A percentile compares a stretch with the other conserved stretches of the same genome.
phyloP scores from a whole-genome alignment of 1,139 yeast genomes.

The Lodderomyces margitis region DNA sequence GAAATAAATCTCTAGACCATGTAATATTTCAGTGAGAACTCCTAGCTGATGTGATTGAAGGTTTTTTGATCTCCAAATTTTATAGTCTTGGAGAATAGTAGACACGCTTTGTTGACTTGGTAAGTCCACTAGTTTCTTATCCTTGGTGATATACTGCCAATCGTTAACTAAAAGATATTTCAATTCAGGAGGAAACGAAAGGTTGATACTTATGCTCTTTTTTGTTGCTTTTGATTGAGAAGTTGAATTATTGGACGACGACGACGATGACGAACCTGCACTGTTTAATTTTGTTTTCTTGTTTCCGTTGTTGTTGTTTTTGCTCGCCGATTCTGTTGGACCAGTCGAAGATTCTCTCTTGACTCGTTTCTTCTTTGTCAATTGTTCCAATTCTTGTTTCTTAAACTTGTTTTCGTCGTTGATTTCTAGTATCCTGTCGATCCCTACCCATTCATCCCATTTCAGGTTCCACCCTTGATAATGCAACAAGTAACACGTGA shows the following conservation, averaged over 20 bases:
- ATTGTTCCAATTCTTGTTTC: conserved; percentile 61
- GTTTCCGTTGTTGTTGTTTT: neutral
- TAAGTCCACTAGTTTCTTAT: conserved; percentile 61
- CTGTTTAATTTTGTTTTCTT: neutral
- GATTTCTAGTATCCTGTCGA: conserved; percentile 63
- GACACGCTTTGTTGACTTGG: conserved; percentile 54
- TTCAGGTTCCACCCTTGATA: conserved; percentile 94
- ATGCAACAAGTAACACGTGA: conserved; percentile 59
- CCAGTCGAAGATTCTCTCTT: conserved; percentile 9
- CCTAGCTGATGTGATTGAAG: conserved; percentile 37
- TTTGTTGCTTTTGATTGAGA: conserved; percentile 1
- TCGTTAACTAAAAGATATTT: conserved; percentile 80
- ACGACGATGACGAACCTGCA: neutral
- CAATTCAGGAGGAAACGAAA: conserved; percentile 48
- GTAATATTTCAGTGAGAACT: conserved; percentile 62
- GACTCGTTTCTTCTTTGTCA: conserved; percentile 21
- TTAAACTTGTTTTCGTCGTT: conserved; percentile 70
- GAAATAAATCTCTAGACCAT: conserved; percentile 75
- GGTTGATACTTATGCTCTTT: conserved; percentile 12
- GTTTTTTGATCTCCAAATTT: conserved; percentile 17
- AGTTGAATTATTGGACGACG: conserved; percentile 1
- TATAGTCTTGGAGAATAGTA: conserved; percentile 47
- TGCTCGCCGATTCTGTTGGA: neutral
- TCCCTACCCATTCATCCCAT: conserved; percentile 96
- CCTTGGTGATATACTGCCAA: conserved; percentile 88